phyloP scores from a whole-genome alignment of 768 basidiomycete species.

The Hygrocybe coccinea region DNA sequence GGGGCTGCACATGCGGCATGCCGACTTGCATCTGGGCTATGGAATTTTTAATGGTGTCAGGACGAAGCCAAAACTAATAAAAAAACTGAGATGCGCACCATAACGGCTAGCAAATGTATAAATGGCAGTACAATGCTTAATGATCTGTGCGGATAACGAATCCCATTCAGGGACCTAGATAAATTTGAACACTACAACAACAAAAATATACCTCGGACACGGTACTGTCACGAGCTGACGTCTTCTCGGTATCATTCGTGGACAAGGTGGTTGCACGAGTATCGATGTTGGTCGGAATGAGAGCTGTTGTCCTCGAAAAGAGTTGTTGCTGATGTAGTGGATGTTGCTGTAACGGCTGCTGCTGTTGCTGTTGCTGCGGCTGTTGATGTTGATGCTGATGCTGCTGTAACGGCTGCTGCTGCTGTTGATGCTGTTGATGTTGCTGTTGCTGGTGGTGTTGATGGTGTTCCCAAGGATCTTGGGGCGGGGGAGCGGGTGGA shows the following conservation, averaged over 20 bases:
- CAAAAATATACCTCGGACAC: constrained; percentile 39
- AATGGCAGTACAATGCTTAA: constrained; percentile 55
- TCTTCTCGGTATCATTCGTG: constrained; percentile 33
- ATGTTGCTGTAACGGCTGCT: constrained; percentile 12
- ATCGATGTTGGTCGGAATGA: constrained; percentile 42
- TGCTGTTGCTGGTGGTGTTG: constrained; percentile 22
- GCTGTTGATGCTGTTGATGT: constrained; percentile 16
- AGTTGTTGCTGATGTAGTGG: constrained; percentile 16
- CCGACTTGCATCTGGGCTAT: constrained; percentile 43
- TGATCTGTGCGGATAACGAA: constrained; percentile 39
- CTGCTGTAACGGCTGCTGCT: constrained; percentile 14
- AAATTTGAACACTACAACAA: constrained; percentile 1
- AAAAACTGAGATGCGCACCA: constrained; percentile 36
- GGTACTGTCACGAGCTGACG: constrained; percentile 33
- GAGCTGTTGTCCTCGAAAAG: constrained; percentile 37
- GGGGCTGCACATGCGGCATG: constrained; percentile 48
- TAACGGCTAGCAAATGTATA: constrained; percentile 65
- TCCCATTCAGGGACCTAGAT: not conserved
- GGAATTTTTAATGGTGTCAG: not conserved
- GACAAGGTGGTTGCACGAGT: constrained; percentile 32
- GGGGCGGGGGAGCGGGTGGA: constrained; percentile 17
- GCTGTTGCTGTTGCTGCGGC: constrained; percentile 8
- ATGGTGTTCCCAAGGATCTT: constrained; percentile 19
- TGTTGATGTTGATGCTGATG: constrained; percentile 8
- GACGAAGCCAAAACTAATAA: constrained; percentile 3